Conservation (phyloP, 176 grass and related monocot genomes). For the Eragrostis curvula region DNA sequence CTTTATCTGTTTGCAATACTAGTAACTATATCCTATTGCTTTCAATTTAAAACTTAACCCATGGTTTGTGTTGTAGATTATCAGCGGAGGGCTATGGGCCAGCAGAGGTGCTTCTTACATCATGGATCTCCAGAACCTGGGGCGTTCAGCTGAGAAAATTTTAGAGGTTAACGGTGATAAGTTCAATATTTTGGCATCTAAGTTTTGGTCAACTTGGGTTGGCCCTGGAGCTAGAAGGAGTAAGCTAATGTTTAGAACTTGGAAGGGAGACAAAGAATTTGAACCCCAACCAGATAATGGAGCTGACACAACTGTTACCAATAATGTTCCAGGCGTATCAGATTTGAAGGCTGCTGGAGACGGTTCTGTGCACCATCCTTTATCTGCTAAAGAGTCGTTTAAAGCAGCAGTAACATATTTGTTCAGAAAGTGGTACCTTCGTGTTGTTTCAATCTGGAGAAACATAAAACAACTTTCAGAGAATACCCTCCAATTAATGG, state of each 20-base stretch:
- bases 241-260: constrained; percentile 83
- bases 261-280: constrained; percentile 89
- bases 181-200: constrained; percentile 78
- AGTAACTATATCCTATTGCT: constrained; percentile 12
- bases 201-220: constrained; percentile 97
- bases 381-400: constrained; percentile 66
- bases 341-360: constrained; percentile 54
- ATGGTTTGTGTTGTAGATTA: constrained; percentile 63
- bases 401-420: constrained; percentile 63
- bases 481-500: constrained; percentile 68
- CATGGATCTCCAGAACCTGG: constrained; percentile 61
- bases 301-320: constrained; percentile 54
- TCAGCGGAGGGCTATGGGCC: constrained; percentile 80
- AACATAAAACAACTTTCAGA: constrained; percentile 62
- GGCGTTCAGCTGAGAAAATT: constrained; percentile 63
- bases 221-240: constrained; percentile 82
- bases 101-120: constrained; percentile 66
- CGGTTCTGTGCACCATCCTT: constrained; percentile 56
- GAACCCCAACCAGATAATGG: constrained; percentile 58
- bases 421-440: constrained; percentile 64
- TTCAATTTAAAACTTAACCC: constrained; percentile 12
- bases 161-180: constrained; percentile 75
- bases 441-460: constrained; percentile 65
- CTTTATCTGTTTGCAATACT: neutral
- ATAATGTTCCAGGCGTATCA: constrained; percentile 40